phyloP scores from a whole-genome alignment of 140 eudicot genomes.

The Bidens hawaiensis region DNA sequence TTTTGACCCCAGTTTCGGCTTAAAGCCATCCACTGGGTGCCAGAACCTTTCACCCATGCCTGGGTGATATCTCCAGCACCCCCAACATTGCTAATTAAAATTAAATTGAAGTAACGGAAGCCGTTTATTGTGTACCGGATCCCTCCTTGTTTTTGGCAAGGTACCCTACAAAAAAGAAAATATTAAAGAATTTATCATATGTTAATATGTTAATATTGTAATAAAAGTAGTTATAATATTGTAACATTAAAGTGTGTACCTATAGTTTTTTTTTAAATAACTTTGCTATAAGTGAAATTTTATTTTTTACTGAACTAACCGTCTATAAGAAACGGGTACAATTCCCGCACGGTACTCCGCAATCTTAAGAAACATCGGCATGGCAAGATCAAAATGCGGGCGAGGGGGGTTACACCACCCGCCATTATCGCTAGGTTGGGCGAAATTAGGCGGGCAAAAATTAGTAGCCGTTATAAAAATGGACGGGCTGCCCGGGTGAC shows the following conservation, averaged over 20 bases:
- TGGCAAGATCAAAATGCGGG: conserved; percentile 74
- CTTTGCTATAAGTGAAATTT: too few relatives aligned
- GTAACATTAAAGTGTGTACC: too few relatives aligned
- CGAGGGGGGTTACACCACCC: conserved; percentile 96
- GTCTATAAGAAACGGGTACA: conserved; percentile 66
- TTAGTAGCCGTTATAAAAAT: conserved; percentile 77
- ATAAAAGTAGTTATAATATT: too few relatives aligned
- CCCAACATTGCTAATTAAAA: conserved; percentile 64
- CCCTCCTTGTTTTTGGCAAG: conserved; percentile 67
- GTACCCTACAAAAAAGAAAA: conserved; percentile 35
- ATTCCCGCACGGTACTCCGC: conserved; percentile 69
- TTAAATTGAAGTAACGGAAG: conserved; percentile 61
- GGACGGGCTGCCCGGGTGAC: conserved; percentile 67
- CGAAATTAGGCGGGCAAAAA: conserved; percentile 77
- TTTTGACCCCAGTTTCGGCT: conserved; percentile 84
- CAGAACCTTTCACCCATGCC: conserved; percentile 64
- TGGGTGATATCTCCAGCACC: conserved; percentile 62
- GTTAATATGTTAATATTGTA: too few relatives aligned
- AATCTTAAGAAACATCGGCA: conserved; percentile 77
- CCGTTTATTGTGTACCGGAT: conserved; percentile 66
- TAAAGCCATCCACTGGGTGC: conserved; percentile 51
- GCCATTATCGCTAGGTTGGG: conserved; percentile 58
- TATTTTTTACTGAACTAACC: too few relatives aligned
- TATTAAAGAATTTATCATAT: not conserved
- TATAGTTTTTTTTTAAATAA: too few relatives aligned